Evolutionary conservation across 2,329 filamentous ascomycete genomes (phyloP), one percentile per base, ranked within the genome.

Genomic region (Cercospora citrullina): DNA sequence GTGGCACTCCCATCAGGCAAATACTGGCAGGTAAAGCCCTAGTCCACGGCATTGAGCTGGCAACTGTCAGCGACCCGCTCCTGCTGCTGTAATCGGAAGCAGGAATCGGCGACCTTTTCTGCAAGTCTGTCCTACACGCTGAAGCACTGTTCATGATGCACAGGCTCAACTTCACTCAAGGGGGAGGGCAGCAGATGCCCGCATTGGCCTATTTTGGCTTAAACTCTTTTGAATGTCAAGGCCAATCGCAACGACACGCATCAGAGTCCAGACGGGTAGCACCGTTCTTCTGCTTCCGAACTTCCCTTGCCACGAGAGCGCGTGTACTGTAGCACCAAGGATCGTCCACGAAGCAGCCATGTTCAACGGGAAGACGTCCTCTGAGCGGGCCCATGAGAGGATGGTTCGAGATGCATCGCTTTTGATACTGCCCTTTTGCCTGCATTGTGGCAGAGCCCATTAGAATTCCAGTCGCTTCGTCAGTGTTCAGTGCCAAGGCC

Each of bases 321-420:
- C 33, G 62, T 64, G 62, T 23, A 26, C n/a, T n/a, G 62, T 64
- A 7, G 30, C 48, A 64, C 62, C 18, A 48, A 26, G 18, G 39
- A 23, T 21, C 42, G 57, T 14, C 36, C 18, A 62, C 60, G 64
- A 61, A 61, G 64, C 60, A 66, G 65, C 65, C 59, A 63, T 63
- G 65, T 66, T 33, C 48, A 23, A 66, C 60, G 30, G 48, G 18
- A 39, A 14, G 48, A 18, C 23, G 14, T 58, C 16, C 26, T n/a
- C 53, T 31, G 53, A 58, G 10, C 26, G 26, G 21, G 36, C 36
- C 36, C 16, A 9, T 42, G 36, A n/a, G 36, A 42, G 36, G 3
- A 4, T 18, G 16, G n/a, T 21, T 45, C 14, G 33, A 61, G 59
- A 61, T 28, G 59, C 33, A 39, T 42, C 57, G 45, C n/a, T 51